Evolutionary conservation across 2,329 filamentous ascomycete genomes (phyloP), one percentile per base, ranked within the genome.

Genomic region (Alternaria arborescens): DNA sequence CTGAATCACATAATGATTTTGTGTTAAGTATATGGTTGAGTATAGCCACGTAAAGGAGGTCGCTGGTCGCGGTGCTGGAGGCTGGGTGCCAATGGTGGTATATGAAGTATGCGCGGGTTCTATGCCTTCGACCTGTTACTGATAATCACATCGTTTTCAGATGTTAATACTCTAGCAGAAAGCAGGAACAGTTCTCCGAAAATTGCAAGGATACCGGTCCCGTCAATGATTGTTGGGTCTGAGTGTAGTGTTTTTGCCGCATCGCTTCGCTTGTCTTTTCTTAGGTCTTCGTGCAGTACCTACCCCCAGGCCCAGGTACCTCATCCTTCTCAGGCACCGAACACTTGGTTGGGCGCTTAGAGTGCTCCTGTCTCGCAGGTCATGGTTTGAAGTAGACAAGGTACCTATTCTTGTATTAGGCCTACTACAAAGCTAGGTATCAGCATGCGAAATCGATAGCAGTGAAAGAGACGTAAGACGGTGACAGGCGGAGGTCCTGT

Each of bases 211-310:
- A 50, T 11, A n/a, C 20, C 32, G 8, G 5, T 36, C 4, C 14
- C 12, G 20, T 22, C 32, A 16, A 26, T 18, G 20, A 7, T 36
- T 8, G 30, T 24, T 38, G 14, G 8, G 18, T 11, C 38, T 11
- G 8, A 20, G 32, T 52, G 24, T 47, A 47, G 6, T 28, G 26
- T 22, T n/a, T 12, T 18, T 20, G 20, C 16, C 28, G 28, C 36
- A 10, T 56, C 16, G n/a, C 14, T 28, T 42, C 12, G 26, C 18
- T n/a, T n/a, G 40, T 52, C 58, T 57, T 47, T 60, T 60, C 53
- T 60, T 60, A 57, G 58, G 28, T 36, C 47, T 60, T 10, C 36
- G 30, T 57, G 47, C 58, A 57, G 10, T 12, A 52, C 32, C 32
- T 20, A 48, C 34, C 20, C 28, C 28, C 34, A 14, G 32, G 14